Base-by-base conservation (phyloP, 352 stramenopile species). In the Saprolegnia diclina region DNA sequence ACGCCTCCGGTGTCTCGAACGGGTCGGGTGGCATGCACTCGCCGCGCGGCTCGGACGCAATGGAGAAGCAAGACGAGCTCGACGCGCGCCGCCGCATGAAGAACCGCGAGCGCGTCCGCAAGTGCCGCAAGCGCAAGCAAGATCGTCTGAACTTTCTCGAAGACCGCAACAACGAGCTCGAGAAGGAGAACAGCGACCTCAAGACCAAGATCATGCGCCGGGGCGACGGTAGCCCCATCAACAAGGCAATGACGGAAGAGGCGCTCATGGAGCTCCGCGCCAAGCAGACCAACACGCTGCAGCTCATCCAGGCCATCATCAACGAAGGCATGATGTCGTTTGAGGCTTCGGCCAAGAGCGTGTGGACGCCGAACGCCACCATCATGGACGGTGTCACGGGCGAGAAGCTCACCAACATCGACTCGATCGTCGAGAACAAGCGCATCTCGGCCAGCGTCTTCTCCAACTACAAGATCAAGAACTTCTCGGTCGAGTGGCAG, bases 81-180 rank as follows among this genome's bases (percentile, higher is more conserved):
- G 86, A 94, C 54, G 86, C 91, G 65, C 84, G 83, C 21, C 86
- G 86, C 18, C 82, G 86, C 56, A 91, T 94, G 85, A 94, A 93
- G 74, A 94, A 94, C 76, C 85, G 87, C 32, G 87, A 94, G 74
- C 85, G 85, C 52, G 87, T 94, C 37, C 87, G 87, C 78, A 94
- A 94, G 77, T 94, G 85, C 73, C 83, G 87, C 53, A 94, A 94
- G 73, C 85, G 85, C 64, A 94, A 94, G 71, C 87, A 94, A 63
- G 87, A 94, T 69, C 85, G 87, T 2, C 77, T 94, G 9, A 93
- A 94, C 76, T 93, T 91, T 56, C 52, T 94, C 32, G 87, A 94
- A 53, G 87, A 94, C 62, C 87, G 87, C 57, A 94, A 85, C 0
- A 74, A 84, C 13, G 85, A 92, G 65, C 75, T 94, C 1, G 87